Evolutionary conservation across 768 basidiomycete genomes (phyloP), one percentile per base, ranked within the genome.

Genomic region (Russula earlei): DNA sequence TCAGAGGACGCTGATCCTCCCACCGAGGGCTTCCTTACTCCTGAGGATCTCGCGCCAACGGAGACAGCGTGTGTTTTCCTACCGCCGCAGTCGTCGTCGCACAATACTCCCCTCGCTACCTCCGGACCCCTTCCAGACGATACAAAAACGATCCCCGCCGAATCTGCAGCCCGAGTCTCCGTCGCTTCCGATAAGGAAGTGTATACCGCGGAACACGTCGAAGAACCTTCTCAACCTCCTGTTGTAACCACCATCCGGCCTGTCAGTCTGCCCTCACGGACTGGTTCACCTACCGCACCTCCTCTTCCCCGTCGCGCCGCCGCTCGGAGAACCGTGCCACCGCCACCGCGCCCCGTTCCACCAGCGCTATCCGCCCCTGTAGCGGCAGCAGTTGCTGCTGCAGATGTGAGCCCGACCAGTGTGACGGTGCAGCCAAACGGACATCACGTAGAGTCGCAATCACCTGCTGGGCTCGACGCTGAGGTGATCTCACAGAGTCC

Each of bases 301-400:
- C 85, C 85, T 2, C 67, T 88, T 22, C 85, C 85, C 0, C 75
- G 82, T 40, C 72, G 85, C 43, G 85, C 85, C 0, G 77, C 83
- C 46, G 80, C 77, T 1, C 75, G 85, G 20, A 63, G 75, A 12
- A 70, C 74, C 11, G 55, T 50, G 59, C 51, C 29, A 12, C 58
- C 57, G 0, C 57, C 33, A 9, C 61, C 57, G 1, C 41, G 52
- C 7, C 33, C 25, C 29, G 33, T 3, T 12, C 45, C 49, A 41
- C 17, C 33, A 1, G 53, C 49, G 1, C 20, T 55, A 15, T 11
- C 43, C 22, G 20, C 33, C 33, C 55, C 40, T 14, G 25, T 24
- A 43, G 51, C 46, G 14, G 7, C 27, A 25, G 29, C 56, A 14
- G n/a, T n/a, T n/a, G n/a, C n/a, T n/a, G n/a, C 43, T 9, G 12